phyloP scores from a whole-genome alignment of 164 flowering plant genomes.

The Kingdonia uniflora region DNA sequence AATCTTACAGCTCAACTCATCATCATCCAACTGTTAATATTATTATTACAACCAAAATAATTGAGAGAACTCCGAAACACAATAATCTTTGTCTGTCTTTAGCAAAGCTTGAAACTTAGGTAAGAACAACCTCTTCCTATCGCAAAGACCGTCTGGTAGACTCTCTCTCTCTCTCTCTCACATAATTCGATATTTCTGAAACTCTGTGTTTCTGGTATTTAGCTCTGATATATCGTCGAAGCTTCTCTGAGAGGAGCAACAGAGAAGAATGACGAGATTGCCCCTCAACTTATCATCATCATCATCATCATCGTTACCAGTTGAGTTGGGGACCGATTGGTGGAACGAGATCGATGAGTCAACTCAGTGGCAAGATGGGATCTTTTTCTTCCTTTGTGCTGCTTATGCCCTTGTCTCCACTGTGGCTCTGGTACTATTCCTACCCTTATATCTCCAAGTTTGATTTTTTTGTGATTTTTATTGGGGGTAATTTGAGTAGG shows the following conservation, averaged over 20 bases:
- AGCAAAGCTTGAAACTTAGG: not conserved
- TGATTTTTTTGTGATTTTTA: not conserved
- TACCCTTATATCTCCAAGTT: conserved; percentile 5
- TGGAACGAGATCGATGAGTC: no score
- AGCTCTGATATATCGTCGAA: not conserved
- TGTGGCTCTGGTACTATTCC: not conserved
- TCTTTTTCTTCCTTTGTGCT: no score
- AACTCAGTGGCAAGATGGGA: no score
- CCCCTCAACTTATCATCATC: conserved; percentile 7
- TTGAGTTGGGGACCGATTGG: conserved; percentile 7
- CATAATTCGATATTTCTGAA: not conserved
- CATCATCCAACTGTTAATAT: no score
- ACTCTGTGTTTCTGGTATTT: no score
- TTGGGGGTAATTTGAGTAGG: not conserved
- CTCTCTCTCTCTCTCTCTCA: not conserved
- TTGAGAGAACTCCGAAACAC: no score
- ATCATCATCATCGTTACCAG: not conserved
- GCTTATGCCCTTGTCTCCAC: no score
- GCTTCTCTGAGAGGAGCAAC: not conserved
- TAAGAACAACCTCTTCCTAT: not conserved
- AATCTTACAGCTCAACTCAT: no score
- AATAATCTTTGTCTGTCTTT: no score
- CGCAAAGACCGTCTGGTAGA: no score
- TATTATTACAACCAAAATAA: no score
- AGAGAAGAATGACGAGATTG: conserved; percentile 11